Percentiles rank a stretch among this genome's conserved stretches.
Evolutionary conservation across 768 basidiomycete genomes (phyloP).

Genomic region (Leucosporidium creatinivorum): DNA sequence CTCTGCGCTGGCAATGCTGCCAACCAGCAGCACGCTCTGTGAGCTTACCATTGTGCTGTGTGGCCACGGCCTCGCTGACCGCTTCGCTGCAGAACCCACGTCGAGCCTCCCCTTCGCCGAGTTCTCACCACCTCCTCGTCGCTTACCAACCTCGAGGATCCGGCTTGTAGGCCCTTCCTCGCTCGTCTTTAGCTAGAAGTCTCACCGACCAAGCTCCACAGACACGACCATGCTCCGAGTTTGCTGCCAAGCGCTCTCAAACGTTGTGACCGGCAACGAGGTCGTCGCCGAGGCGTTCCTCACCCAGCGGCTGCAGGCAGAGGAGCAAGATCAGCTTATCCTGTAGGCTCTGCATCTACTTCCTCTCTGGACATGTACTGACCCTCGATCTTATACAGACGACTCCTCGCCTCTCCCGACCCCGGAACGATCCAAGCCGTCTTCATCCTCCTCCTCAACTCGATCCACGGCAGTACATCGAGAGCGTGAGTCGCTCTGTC

Average conservation of each 20-base stretch:
- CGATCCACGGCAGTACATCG: conserved; percentile 2
- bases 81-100: background rate
- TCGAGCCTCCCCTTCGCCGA: conserved; percentile 15
- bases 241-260: conserved; percentile 28
- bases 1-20: background rate
- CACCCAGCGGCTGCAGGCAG: background rate
- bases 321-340: background rate
- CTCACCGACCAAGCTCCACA: background rate
- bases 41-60: background rate
- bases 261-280: conserved; percentile 21
- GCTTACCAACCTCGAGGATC: conserved; percentile 23
- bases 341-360: background rate
- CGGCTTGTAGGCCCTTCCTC: background rate
- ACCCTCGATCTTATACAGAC: background rate
- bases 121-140: conserved; percentile 17
- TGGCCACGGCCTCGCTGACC: background rate
- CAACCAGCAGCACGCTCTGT: conserved; percentile 17
- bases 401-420: conserved; percentile 25
- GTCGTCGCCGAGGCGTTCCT: background rate
- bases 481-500: conserved; percentile 16
- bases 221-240: conserved; percentile 17
- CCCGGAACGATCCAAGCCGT: conserved; percentile 16
- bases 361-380: too few species aligned
- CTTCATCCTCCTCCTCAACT: conserved; percentile 27
- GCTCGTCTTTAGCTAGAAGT: background rate